A percentile compares a stretch with the other conserved stretches of the same genome.
phyloP scores from a whole-genome alignment of 768 basidiomycete species.

The Panus rudis region DNA sequence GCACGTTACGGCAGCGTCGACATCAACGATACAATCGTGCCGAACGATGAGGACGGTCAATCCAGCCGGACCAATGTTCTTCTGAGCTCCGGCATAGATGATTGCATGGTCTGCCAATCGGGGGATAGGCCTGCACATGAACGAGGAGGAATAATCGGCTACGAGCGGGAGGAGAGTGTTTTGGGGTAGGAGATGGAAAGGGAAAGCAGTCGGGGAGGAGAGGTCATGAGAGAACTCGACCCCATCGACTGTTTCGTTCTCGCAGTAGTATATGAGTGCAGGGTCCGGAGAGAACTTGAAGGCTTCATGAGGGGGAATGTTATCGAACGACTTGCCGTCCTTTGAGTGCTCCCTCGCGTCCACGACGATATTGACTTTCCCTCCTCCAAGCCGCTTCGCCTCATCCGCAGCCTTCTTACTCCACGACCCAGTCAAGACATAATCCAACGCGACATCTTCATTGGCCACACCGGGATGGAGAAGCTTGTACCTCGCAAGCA shows the following conservation, averaged over 20 bases:
- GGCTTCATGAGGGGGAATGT: constrained; percentile 64
- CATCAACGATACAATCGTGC: constrained; percentile 90
- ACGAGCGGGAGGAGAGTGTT: constrained; percentile 71
- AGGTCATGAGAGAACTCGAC: constrained; percentile 71
- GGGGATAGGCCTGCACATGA: constrained; percentile 92
- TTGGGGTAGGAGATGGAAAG: constrained; percentile 65
- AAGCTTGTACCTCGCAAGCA: constrained; percentile 80
- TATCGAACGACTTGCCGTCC: constrained; percentile 68
- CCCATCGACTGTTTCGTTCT: constrained; percentile 98
- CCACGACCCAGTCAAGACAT: constrained; percentile 91
- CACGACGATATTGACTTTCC: constrained; percentile 59
- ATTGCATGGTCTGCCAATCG: constrained; percentile 84
- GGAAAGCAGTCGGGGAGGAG: constrained; percentile 62
- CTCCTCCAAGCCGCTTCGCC: constrained; percentile 59
- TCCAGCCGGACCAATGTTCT: constrained; percentile 95
- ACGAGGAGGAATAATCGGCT: constrained; percentile 92
- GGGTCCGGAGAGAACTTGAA: constrained; percentile 78
- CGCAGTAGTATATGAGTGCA: constrained; percentile 95
- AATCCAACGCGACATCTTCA: constrained; percentile 67
- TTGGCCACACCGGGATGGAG: constrained; percentile 52
- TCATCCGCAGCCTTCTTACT: constrained; percentile 82
- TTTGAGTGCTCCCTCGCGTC: constrained; percentile 58
- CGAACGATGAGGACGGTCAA: constrained; percentile 89
- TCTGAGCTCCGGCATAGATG: constrained; percentile 96
- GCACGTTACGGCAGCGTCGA: constrained; percentile 67